Base-by-base conservation (phyloP, 306 rosid species). In the Sechiopsis laciniata region DNA sequence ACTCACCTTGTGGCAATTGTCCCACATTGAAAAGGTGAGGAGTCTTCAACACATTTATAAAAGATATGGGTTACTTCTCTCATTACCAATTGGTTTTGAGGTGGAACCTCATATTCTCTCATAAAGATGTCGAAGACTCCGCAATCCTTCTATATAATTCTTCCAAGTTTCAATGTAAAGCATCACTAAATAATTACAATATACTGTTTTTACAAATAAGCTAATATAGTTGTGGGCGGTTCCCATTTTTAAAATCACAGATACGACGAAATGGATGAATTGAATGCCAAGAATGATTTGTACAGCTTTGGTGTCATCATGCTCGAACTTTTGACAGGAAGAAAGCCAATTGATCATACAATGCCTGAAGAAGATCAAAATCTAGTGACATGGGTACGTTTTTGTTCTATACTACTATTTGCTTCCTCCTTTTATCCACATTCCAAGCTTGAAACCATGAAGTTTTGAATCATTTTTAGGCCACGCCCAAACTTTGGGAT, bases 271-370 rank as follows among this genome's bases (percentile, higher is more conserved):
- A 91, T 89, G 97, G 89, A 96, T 20, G 96, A 89, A 81, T 79
- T 91, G 84, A 91, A 89, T 84, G 90, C 95, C 54, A 91, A 91
- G 80, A 91, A 94, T 76, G 97, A 91, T 74, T 96, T 89, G 24
- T 91, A 91, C 76, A 89, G 96, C 76, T 91, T 89, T 73, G 97
- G 97, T 35, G 97, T 91, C 64, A 94, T 91, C 72, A 86, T 91
- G 72, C 92, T 91, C 70, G 96, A 91, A 80, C 97, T 91, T 80
- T 74, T 91, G 85, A 91, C 97, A 5, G 97, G 96, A 74, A 78
- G 96, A 78, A 91, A 91, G 75, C 97, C 97, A n/a, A 94, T 91
- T 74, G 96, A 91, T 86, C 97, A 83, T 79, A 91, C 97, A 37
- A 74, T 91, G 57, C 97, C 97, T 11, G 91, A 96, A 68, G 97